Percentiles rank a stretch among this genome's conserved stretches.
These are phyloP conservation scores for Leccinum griseonigrum DNA, from an alignment of 1,284 basidiomycete genomes.

Conservation along the genomic window DNA sequence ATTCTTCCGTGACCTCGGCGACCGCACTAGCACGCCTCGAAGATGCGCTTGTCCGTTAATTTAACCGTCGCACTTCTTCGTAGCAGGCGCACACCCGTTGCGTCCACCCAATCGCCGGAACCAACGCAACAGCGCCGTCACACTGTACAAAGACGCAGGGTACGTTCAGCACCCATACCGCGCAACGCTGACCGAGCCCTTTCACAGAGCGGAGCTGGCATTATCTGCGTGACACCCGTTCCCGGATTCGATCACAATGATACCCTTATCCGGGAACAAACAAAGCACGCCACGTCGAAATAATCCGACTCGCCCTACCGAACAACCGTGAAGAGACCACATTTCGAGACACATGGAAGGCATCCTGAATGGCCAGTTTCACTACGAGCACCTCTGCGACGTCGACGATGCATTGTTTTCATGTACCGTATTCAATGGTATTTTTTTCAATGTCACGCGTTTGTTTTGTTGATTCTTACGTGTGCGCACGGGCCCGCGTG, in stretches of 20 bases:
- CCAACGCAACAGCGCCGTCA: not conserved
- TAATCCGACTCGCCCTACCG: conserved; percentile 8
- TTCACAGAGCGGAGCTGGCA: conserved; percentile 3
- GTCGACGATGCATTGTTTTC: conserved; percentile 22
- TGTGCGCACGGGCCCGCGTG: conserved; percentile 39
- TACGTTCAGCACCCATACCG: conserved; percentile 10
- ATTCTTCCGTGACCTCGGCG: conserved; percentile 3
- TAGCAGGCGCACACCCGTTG: conserved; percentile 13
- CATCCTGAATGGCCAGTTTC: conserved; percentile 12
- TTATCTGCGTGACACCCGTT: conserved; percentile 10
- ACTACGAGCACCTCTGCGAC: conserved; percentile 19
- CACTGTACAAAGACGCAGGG: conserved; percentile 4
- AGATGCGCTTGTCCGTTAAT: conserved; percentile 23
- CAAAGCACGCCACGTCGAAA: conserved; percentile 26
- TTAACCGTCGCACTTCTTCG: conserved; percentile 19
- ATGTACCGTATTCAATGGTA: conserved; percentile 33
- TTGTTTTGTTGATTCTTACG: conserved; percentile 40
- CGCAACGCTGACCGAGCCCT: not conserved
- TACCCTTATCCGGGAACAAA: conserved; percentile 33
- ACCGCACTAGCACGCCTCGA: conserved; percentile 7
- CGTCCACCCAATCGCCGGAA: conserved; percentile 28
- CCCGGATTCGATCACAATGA: conserved; percentile 25
- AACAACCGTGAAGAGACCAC: not conserved
- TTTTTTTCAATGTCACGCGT: conserved; percentile 31
- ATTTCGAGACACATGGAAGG: conserved; percentile 8